phyloP scores from a whole-genome alignment of 1,139 yeast species.

The Suhomyces bribrorum region DNA sequence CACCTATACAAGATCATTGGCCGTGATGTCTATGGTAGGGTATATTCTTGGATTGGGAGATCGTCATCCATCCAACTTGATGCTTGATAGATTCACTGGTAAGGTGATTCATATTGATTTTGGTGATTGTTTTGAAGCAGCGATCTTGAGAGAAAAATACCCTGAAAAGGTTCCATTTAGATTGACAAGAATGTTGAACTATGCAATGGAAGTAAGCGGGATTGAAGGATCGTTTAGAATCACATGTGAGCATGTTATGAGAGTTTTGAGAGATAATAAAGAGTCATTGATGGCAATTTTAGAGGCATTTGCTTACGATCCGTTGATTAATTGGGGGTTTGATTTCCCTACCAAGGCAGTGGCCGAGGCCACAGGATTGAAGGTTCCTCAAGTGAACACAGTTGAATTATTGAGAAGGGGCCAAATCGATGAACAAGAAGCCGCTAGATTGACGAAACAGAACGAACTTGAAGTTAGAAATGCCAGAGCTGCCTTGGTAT shows the following conservation, averaged over 20 bases:
- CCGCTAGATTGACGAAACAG: slow-evolving; percentile 66
- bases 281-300: slow-evolving; percentile 97
- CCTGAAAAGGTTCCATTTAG: slow-evolving; percentile 99
- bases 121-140: slow-evolving; percentile 99
- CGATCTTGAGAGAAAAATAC: slow-evolving; percentile 90
- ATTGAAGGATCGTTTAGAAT: slow-evolving; percentile 96
- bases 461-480: slow-evolving; percentile 81
- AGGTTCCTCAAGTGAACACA: slow-evolving; percentile 64
- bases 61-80: slow-evolving; percentile 94
- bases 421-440: slow-evolving; percentile 75
- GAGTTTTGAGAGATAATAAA: slow-evolving; percentile 86
- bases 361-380: slow-evolving; percentile 70
- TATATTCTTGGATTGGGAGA: slow-evolving; percentile 93
- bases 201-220: slow-evolving; percentile 99
- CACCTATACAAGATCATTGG: slow-evolving; percentile 91
- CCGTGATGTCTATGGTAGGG: slow-evolving; percentile 98
- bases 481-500: slow-evolving; percentile 88
- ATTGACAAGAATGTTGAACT: slow-evolving; percentile 92
- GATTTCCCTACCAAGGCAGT: slow-evolving; percentile 84
- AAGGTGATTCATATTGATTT: slow-evolving; percentile 96
- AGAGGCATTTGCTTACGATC: slow-evolving; percentile 98
- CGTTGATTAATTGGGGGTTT: slow-evolving; percentile 97
- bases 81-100: slow-evolving; percentile 93
- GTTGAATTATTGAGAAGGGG: slow-evolving; percentile 71
- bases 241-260: slow-evolving; percentile 96